Evolutionary conservation across 116 monocot species (phyloP).

Genomic region (Iris pallida): DNA sequence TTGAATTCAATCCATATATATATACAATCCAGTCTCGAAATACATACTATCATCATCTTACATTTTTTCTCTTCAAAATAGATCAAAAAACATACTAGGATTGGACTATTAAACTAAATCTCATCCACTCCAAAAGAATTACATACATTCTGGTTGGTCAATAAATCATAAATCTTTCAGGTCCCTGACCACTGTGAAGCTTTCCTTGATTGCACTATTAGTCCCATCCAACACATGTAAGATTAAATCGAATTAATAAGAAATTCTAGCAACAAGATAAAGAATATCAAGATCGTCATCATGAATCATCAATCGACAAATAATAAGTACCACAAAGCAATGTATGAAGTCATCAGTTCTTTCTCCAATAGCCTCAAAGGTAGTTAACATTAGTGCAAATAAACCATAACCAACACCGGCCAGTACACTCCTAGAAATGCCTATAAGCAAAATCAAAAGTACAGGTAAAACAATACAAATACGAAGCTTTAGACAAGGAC

Average conservation of each 20-base stretch:
- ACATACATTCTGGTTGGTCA: too few relatives aligned
- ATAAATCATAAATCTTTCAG: constrained; percentile 70
- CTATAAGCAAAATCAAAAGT: constrained; percentile 34
- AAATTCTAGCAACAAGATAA: neutral
- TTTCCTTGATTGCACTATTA: constrained; percentile 71
- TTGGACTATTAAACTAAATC: too few relatives aligned
- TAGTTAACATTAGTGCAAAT: constrained; percentile 70
- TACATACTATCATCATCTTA: too few relatives aligned
- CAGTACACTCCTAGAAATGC: constrained; percentile 62
- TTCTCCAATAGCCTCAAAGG: constrained; percentile 94
- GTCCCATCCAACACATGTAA: constrained; percentile 74
- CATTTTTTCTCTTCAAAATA: too few relatives aligned
- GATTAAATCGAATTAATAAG: constrained; percentile 3
- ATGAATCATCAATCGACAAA: neutral
- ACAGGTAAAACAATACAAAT: constrained; percentile 31
- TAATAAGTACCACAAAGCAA: constrained; percentile 54
- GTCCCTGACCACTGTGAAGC: constrained; percentile 80
- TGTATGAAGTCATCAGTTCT: constrained; percentile 55
- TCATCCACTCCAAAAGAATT: too few relatives aligned
- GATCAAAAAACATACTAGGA: too few relatives aligned
- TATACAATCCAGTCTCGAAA: too few relatives aligned
- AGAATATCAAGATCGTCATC: neutral
- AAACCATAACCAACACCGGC: constrained; percentile 72
- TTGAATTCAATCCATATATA: too few relatives aligned
- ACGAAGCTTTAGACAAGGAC: constrained; percentile 71